Evolutionary conservation across 495 filamentous ascomycete species (phyloP), one percentile per base, ranked within the genome.

Genomic region (Penicillium egyptiacum): DNA sequence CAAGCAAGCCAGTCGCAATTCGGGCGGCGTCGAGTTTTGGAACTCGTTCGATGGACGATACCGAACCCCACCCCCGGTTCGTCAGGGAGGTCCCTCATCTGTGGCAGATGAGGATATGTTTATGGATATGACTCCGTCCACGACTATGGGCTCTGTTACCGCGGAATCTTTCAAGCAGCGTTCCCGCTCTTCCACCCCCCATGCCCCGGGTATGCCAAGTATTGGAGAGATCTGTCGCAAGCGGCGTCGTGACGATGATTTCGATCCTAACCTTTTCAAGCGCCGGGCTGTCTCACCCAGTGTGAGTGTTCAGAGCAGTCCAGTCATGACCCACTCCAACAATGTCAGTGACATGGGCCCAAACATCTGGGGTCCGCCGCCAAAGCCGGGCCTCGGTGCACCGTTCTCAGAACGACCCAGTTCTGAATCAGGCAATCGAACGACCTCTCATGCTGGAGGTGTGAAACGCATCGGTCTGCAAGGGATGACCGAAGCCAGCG

Each of bases 401-500:
- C 71, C 73, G n/a, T 75, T 75, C 37, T 76, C 78, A 3, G 81
- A 85, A 47, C 72, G 81, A 22, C 70, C 74, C 16, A 79, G 71
- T 53, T 77, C 73, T 26, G 79, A 78, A 26, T 77, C 64, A 63
- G 60, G 69, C 28, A 66, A 67, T 53, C 69, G 71, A 44, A 73
- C 68, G 51, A 65, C 71, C 46, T 56, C 68, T 40, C 65, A 70
- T 67, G 50, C 70, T 2, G 77, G 76, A 22, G 74, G 75, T 12
- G 67, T 80, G 26, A 89, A 89, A 58, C 79, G 93, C 51, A 79
- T 98, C 26, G 96, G 95, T 20, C 81, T 95, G 51, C 94, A 98
- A 70, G 94, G 94, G 0, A 96, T 98, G 91, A 90, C 79, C 47
- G 95, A 98, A 75, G 94, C 95, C 4, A 89, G 91, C 65, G 94